These are phyloP conservation scores for Geotrichum carabidarum DNA, from an alignment of 1,139 yeast genomes.

Conservation along the genomic window DNA sequence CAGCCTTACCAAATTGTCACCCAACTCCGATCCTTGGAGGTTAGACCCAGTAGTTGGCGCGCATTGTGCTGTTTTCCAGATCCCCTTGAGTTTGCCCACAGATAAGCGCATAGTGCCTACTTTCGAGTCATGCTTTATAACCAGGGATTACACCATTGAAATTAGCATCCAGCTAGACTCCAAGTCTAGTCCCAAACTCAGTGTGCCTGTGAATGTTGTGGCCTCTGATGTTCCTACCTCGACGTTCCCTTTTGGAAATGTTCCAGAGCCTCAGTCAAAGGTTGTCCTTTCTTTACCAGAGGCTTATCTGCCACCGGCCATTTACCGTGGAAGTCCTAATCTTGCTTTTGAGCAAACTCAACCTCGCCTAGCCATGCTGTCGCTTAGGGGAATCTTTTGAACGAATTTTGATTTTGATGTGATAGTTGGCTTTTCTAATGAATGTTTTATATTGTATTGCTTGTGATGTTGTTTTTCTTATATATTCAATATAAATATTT, in stretches of 20 bases:
- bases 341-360: neutral
- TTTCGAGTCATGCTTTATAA: slow-evolving; percentile 13
- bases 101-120: slow-evolving; percentile 6
- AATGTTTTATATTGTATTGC: too few species aligned
- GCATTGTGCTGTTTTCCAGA: neutral
- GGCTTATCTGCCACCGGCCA: neutral
- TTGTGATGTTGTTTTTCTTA: too few species aligned
- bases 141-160: slow-evolving; percentile 8
- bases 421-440: too few species aligned
- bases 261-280: neutral
- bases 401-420: too few species aligned
- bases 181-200: slow-evolving; percentile 2
- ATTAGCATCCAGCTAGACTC: neutral
- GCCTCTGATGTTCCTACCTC: neutral
- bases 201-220: neutral
- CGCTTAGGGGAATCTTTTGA: too few species aligned
- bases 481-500: too few species aligned
- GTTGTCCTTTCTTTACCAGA: neutral
- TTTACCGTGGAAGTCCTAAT: too few species aligned
- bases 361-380: too few species aligned
- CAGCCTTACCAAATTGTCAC: neutral
- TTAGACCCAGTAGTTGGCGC: neutral
- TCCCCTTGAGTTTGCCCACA: neutral
- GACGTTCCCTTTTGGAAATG: neutral
- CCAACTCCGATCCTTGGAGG: neutral